Percentiles rank a stretch among this genome's conserved stretches.
Conservation (phyloP, 2,329 filamentous ascomycete genomes). For the Apiospora malaysiana region DNA sequence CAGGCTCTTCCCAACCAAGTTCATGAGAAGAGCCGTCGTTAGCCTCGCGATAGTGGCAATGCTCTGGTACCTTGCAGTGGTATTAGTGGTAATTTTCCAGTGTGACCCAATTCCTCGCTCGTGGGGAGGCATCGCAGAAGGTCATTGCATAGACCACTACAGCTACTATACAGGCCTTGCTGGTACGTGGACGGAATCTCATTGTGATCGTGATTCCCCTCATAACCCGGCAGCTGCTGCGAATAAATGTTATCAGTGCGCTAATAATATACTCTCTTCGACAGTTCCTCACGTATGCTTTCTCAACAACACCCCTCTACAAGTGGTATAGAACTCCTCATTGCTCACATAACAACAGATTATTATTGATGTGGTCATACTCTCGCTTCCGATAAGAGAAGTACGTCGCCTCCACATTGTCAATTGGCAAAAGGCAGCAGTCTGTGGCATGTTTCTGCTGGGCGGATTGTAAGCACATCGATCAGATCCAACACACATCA, state of each 20-base stretch:
- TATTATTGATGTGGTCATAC: slow-evolving; percentile 16
- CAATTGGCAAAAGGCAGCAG: slow-evolving; percentile 17
- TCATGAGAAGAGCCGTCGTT: slow-evolving; percentile 20
- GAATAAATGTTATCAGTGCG: background rate
- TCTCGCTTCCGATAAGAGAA: slow-evolving; percentile 19
- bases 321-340: background rate
- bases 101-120: slow-evolving; percentile 18
- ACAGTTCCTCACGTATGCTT: slow-evolving; percentile 20
- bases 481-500: background rate
- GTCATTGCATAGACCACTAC: slow-evolving; percentile 16
- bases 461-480: slow-evolving; percentile 7
- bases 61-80: slow-evolving; percentile 19
- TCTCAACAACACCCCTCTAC: background rate
- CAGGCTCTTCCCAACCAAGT: slow-evolving; percentile 20
- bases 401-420: slow-evolving; percentile 20
- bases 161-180: slow-evolving; percentile 20
- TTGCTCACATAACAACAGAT: slow-evolving; percentile 10
- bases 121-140: background rate
- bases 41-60: background rate
- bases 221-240: background rate
- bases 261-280: background rate
- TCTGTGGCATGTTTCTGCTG: slow-evolving; percentile 22
- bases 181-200: background rate
- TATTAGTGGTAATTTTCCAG: slow-evolving; percentile 19
- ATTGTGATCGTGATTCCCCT: too few species aligned